Conservation (phyloP, 257 asterid genomes). For the Oldenlandia corymbosa region DNA sequence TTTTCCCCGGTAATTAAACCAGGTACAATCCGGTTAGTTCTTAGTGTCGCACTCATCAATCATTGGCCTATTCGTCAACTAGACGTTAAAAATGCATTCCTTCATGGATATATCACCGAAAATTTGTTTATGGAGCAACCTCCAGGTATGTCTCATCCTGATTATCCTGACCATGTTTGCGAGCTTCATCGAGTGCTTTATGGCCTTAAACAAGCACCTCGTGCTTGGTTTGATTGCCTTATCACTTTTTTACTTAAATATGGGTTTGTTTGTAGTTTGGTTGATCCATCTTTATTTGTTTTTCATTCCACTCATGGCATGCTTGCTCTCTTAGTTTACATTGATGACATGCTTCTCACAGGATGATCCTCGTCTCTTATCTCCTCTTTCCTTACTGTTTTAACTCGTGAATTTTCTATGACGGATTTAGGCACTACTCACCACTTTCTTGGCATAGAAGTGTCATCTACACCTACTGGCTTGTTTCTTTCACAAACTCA, state of each 20-base stretch:
- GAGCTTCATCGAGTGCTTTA: neutral
- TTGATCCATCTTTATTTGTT: conserved; percentile 7
- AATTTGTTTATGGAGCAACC: conserved; percentile 7
- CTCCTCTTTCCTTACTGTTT: neutral
- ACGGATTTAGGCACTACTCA: neutral
- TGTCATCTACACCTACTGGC: neutral
- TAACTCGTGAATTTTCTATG: neutral
- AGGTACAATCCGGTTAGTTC: neutral
- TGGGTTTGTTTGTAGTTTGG: conserved; percentile 7
- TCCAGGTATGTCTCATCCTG: neutral
- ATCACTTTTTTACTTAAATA: neutral
- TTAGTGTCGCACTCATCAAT: neutral
- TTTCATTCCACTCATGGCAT: neutral
- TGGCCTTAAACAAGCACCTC: neutral
- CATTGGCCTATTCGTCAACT: neutral
- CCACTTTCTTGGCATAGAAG: conserved; percentile 13
- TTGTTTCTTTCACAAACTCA: neutral
- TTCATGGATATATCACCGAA: neutral
- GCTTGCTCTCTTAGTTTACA: neutral
- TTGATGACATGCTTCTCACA: conserved; percentile 6
- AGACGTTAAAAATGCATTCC: neutral
- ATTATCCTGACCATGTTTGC: neutral
- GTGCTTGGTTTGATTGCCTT: neutral
- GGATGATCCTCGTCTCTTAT: neutral
- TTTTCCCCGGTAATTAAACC: neutral